A percentile compares a stretch with the other conserved stretches of the same genome.
Evolutionary conservation across 352 stramenopile genomes (phyloP).

Genomic region (Phytophthora tubulina): DNA sequence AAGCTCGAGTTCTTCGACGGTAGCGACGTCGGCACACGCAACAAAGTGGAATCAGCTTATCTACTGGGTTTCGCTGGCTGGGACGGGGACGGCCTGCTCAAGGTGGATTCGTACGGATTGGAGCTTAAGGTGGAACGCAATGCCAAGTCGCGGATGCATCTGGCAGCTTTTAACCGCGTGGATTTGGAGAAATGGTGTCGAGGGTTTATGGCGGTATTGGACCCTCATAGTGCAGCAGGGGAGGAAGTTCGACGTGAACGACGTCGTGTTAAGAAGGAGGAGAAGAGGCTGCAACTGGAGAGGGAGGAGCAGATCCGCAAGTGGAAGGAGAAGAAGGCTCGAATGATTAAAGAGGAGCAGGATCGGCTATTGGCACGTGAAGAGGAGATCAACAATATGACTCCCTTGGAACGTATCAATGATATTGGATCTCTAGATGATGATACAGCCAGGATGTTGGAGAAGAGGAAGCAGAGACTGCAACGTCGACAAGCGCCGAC

Average conservation of each 20-base stretch:
- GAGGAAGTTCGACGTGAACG: slow-evolving; percentile 71
- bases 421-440: slow-evolving; percentile 78
- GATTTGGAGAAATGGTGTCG: slow-evolving; percentile 88
- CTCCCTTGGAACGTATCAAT: slow-evolving; percentile 71
- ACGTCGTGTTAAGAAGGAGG: slow-evolving; percentile 66
- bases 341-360: slow-evolving; percentile 64
- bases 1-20: slow-evolving; percentile 81
- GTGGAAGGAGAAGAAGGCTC: slow-evolving; percentile 72
- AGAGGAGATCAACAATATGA: slow-evolving; percentile 83
- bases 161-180: slow-evolving; percentile 84
- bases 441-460: slow-evolving; percentile 72
- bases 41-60: slow-evolving; percentile 56
- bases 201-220: slow-evolving; percentile 76
- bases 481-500: slow-evolving; percentile 76
- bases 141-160: slow-evolving; percentile 56
- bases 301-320: slow-evolving; percentile 73
- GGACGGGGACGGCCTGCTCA: slow-evolving; percentile 76
- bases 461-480: slow-evolving; percentile 80
- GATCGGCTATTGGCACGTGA: slow-evolving; percentile 63
- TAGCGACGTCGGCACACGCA: slow-evolving; percentile 40
- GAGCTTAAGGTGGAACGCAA: slow-evolving; percentile 82
- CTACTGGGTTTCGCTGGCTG: slow-evolving; percentile 78
- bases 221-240: slow-evolving; percentile 64
- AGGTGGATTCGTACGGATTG: slow-evolving; percentile 81
- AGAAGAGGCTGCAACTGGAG: slow-evolving; percentile 65